Percentiles rank a stretch among this genome's conserved stretches.
These are phyloP conservation scores for Vigna trinervia DNA, from an alignment of 306 rosid genomes.

Conservation along the genomic window DNA sequence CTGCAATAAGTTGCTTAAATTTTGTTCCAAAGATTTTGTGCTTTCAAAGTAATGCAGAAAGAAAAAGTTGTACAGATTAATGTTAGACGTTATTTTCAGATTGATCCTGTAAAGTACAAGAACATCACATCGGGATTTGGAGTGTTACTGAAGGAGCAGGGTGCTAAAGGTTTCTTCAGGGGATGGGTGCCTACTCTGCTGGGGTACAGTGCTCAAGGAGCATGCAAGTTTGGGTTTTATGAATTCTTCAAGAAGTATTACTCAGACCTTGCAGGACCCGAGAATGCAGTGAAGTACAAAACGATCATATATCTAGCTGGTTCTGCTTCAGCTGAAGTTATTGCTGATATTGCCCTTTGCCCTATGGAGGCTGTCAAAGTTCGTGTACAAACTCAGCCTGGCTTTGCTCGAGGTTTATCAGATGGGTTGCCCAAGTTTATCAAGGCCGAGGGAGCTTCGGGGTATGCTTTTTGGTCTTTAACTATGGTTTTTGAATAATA, in stretches of 20 bases:
- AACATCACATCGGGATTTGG: constrained; percentile 74
- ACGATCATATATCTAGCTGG: constrained; percentile 81
- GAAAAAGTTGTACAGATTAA: background rate
- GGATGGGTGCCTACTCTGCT: constrained; percentile 87
- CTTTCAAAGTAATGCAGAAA: background rate
- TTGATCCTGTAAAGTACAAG: constrained; percentile 77
- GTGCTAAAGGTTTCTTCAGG: constrained; percentile 66
- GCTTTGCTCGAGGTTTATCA: constrained; percentile 78
- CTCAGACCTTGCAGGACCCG: constrained; percentile 80
- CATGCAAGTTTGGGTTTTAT: constrained; percentile 78
- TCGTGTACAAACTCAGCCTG: constrained; percentile 92
- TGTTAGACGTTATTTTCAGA: constrained; percentile 48
- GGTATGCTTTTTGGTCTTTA: constrained; percentile 47
- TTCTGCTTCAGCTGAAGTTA: constrained; percentile 83
- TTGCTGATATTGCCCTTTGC: constrained; percentile 83
- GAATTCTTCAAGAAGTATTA: constrained; percentile 90
- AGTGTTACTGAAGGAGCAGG: constrained; percentile 74
- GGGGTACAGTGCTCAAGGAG: constrained; percentile 93
- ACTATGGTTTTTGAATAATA: background rate
- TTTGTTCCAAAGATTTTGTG: background rate
- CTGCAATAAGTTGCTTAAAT: background rate
- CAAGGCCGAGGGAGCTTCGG: constrained; percentile 67
- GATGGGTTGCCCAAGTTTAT: constrained; percentile 79
- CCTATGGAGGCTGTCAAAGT: constrained; percentile 94
- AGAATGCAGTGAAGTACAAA: constrained; percentile 77